phyloP scores from a whole-genome alignment of 1,284 basidiomycete species.

The Leucoagaricus sp. region DNA sequence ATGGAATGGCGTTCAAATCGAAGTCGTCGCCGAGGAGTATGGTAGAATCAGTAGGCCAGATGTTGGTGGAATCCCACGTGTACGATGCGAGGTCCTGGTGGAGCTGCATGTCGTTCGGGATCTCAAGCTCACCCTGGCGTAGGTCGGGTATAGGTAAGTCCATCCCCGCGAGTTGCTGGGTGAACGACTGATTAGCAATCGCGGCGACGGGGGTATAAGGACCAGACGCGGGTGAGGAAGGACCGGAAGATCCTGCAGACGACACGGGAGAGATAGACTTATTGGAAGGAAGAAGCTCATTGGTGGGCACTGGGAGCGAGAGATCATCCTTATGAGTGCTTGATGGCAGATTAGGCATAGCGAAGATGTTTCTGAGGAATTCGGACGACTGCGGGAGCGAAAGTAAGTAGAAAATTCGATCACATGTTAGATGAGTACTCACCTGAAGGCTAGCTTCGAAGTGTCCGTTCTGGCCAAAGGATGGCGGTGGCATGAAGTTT shows the following conservation, averaged over 20 bases:
- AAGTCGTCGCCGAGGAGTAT: slow-evolving; percentile 40
- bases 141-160: slow-evolving; percentile 22
- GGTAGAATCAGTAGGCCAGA: slow-evolving; percentile 31
- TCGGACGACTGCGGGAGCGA: slow-evolving; percentile 39
- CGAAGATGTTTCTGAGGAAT: slow-evolving; percentile 49
- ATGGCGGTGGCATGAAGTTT: slow-evolving; percentile 32
- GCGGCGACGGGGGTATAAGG: slow-evolving; percentile 37
- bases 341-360: slow-evolving; percentile 29
- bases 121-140: slow-evolving; percentile 31
- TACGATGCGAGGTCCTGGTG: slow-evolving; percentile 36
- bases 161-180: slow-evolving; percentile 16
- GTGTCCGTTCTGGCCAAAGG: slow-evolving; percentile 36
- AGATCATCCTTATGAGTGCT: slow-evolving; percentile 11
- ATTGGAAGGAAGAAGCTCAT: slow-evolving; percentile 29
- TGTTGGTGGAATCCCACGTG: slow-evolving; percentile 31
- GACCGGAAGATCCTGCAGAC: slow-evolving; percentile 35
- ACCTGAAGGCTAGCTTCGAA: slow-evolving; percentile 45
- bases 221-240: slow-evolving; percentile 26
- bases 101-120: slow-evolving; percentile 37
- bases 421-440: slow-evolving; percentile 17
- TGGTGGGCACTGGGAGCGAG: slow-evolving; percentile 15
- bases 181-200: slow-evolving; percentile 12
- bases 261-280: slow-evolving; percentile 35
- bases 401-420: not conserved
- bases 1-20: slow-evolving; percentile 41